Conservation (phyloP, 331 rosid genomes). For the Dryas integrifolia region DNA sequence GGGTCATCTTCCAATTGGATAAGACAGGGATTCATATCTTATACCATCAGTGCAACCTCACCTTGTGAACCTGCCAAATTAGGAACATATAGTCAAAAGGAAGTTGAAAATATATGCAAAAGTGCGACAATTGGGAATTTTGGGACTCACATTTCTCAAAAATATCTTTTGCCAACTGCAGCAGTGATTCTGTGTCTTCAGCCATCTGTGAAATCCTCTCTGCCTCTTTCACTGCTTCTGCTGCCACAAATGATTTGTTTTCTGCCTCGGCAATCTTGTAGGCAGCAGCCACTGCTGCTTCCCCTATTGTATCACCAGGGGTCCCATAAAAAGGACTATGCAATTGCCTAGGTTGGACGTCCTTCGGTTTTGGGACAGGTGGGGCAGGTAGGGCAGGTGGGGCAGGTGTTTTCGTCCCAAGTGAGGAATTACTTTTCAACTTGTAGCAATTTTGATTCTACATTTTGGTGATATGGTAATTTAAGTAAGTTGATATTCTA, state of each 20-base stretch:
- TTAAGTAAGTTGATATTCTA: slow-evolving; percentile 1
- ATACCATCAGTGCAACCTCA: slow-evolving; percentile 28
- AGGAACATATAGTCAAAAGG: background rate
- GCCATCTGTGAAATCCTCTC: slow-evolving; percentile 49
- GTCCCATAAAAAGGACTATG: slow-evolving; percentile 14
- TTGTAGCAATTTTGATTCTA: slow-evolving; percentile 49
- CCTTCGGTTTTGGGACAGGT: slow-evolving; percentile 33
- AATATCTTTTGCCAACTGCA: slow-evolving; percentile 39
- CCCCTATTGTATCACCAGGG: slow-evolving; percentile 34
- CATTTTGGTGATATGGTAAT: background rate
- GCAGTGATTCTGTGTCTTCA: slow-evolving; percentile 40
- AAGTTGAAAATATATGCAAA: background rate
- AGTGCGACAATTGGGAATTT: background rate
- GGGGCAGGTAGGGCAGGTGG: background rate
- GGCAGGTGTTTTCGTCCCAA: slow-evolving; percentile 27
- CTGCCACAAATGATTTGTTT: slow-evolving; percentile 47
- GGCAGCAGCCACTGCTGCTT: slow-evolving; percentile 42
- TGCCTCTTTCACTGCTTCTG: slow-evolving; percentile 54
- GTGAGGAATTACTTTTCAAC: slow-evolving; percentile 26
- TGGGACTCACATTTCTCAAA: slow-evolving; percentile 43
- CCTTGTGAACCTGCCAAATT: slow-evolving; percentile 49
- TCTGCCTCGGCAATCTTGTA: slow-evolving; percentile 54
- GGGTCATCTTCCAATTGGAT: slow-evolving; percentile 7
- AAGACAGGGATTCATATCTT: background rate
- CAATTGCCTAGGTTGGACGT: slow-evolving; percentile 25